Conservation (phyloP, 257 asterid genomes). For the Nicotiana obtusifolia region DNA sequence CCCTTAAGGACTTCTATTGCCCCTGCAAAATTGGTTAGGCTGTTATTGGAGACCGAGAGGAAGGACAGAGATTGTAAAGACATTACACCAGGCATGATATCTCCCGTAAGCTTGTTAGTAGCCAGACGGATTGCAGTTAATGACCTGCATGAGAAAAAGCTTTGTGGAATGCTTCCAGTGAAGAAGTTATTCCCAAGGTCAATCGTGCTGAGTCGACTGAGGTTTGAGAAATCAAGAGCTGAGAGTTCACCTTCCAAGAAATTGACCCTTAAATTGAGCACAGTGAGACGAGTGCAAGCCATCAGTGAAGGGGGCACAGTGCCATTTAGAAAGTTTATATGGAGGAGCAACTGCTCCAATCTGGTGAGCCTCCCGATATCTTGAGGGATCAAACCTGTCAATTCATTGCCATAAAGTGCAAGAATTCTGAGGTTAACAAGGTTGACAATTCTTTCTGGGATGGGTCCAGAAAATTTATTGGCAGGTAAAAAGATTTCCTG, state of each 20-base stretch:
- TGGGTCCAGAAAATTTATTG: slow-evolving; percentile 55
- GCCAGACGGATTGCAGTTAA: slow-evolving; percentile 75
- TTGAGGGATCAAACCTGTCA: slow-evolving; percentile 60
- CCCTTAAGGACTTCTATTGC: slow-evolving; percentile 61
- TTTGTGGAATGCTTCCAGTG: slow-evolving; percentile 53
- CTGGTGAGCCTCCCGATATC: slow-evolving; percentile 55
- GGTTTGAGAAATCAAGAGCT: slow-evolving; percentile 61
- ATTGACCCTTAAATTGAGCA: slow-evolving; percentile 72
- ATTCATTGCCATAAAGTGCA: slow-evolving; percentile 47
- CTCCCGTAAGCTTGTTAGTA: slow-evolving; percentile 58
- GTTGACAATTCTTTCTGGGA: slow-evolving; percentile 40
- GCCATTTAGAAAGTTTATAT: slow-evolving; percentile 66
- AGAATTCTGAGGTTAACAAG: slow-evolving; percentile 56
- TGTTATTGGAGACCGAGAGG: slow-evolving; percentile 83
- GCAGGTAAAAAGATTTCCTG: slow-evolving; percentile 65
- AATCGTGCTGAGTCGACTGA: slow-evolving; percentile 42
- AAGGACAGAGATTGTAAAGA: slow-evolving; percentile 63
- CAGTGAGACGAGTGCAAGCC: slow-evolving; percentile 55
- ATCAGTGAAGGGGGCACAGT: slow-evolving; percentile 65
- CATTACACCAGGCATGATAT: slow-evolving; percentile 46
- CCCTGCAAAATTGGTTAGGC: slow-evolving; percentile 52
- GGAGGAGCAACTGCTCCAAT: slow-evolving; percentile 66
- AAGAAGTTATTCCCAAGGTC: slow-evolving; percentile 82
- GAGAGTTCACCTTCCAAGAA: slow-evolving; percentile 66
- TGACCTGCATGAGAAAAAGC: slow-evolving; percentile 69